A percentile compares a stretch with the other conserved stretches of the same genome.
Conservation (phyloP, 73 alveolate genomes). For the Diophrys sp. region DNA sequence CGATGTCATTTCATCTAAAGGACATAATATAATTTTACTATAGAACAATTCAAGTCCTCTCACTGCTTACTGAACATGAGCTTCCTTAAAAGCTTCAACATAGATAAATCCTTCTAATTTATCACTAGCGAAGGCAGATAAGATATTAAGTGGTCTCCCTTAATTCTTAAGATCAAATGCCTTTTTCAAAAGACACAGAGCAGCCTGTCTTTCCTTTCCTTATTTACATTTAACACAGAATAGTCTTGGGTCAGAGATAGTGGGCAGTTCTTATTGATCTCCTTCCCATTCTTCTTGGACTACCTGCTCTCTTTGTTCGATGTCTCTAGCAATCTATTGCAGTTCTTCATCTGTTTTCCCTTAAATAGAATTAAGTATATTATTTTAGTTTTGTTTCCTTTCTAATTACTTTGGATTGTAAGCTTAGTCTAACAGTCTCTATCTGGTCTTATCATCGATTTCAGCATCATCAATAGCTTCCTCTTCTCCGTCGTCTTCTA, state of each 20-base stretch:
- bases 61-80: slow-evolving; percentile 76
- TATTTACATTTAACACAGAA: slow-evolving; percentile 81
- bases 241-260: slow-evolving; percentile 76
- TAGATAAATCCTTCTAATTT: slow-evolving; percentile 82
- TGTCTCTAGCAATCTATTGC: slow-evolving; percentile 18
- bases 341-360: slow-evolving; percentile 11
- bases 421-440: background rate
- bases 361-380: background rate
- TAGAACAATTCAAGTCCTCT: slow-evolving; percentile 62
- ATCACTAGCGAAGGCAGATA: slow-evolving; percentile 76
- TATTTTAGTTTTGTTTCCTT: background rate
- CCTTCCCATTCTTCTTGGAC: slow-evolving; percentile 41
- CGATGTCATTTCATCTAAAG: slow-evolving; percentile 71
- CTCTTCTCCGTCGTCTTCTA: slow-evolving; percentile 62
- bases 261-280: slow-evolving; percentile 59
- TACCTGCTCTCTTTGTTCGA: slow-evolving; percentile 70
- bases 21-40: slow-evolving; percentile 66
- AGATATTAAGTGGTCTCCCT: slow-evolving; percentile 60
- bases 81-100: slow-evolving; percentile 87
- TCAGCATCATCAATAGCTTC: slow-evolving; percentile 42
- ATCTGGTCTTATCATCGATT: slow-evolving; percentile 18
- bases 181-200: slow-evolving; percentile 72
- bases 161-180: slow-evolving; percentile 52
- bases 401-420: slow-evolving; percentile 3
- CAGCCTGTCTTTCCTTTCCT: slow-evolving; percentile 83